Base-by-base conservation (phyloP, 78 protist species). In the Diacronema lutheri region DNA sequence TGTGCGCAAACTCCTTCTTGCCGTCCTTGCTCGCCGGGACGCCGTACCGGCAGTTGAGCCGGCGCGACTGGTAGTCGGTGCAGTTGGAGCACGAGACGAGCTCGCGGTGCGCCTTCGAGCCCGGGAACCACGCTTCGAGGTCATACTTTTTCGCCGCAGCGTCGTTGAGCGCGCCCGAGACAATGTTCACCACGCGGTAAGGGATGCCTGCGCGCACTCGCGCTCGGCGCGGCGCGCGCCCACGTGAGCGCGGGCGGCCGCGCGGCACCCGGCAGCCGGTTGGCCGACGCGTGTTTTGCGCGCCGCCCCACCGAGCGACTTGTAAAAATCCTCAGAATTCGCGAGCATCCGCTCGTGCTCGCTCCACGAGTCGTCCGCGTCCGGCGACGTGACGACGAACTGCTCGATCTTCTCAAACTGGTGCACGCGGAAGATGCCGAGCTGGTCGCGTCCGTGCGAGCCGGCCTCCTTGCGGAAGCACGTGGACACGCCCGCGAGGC, bases 41-140 rank as follows among this genome's bases (percentile, higher is more conserved):
- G 71, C 97, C 97, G 68, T 86, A 96, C 56, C 98, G 94, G 77
- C 90, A 86, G 79, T 90, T 89, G 29, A 97, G 87, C 58, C 88
- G 83, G 72, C 99, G 93, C n/a, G 97, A 83, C 91, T 76, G 65
- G 94, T 97, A 99, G 92, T 98, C 99, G 31, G 98, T 95, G 94
- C 99, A 99, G 94, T 99, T 99, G 79, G 99, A 98, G 95, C 99
- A 97, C 33, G 99, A 98, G 64, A 98, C 99, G 33, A 99, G 93
- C 90, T 99, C 99, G 46, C 99, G 93, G 96, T 66, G 97, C 23
- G 91, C 88, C 26, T 89, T 92, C 83, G 91, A 89, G 77, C 95
- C 97, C 23, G 99, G 99, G 97, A 99, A 99, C 97, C 98, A 97
- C 35, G 81, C 87, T 90, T 99, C 99, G 19, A 99, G 89, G 84